Base-by-base conservation (phyloP, 768 basidiomycete genomes). In the Suillus hirtellus region DNA sequence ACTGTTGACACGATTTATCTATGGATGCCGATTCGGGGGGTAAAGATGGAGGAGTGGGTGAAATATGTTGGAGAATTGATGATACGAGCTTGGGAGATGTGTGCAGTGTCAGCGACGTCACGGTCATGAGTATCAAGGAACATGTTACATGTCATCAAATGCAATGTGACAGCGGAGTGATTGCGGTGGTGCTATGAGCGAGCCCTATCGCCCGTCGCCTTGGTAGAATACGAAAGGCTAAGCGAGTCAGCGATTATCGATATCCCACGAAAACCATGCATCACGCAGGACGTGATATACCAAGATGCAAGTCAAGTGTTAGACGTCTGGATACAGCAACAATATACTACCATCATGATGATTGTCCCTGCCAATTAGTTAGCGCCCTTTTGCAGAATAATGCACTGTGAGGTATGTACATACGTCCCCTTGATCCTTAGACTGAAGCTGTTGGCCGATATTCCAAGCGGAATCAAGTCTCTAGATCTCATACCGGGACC, bases 41-140 rank as follows among this genome's bases (percentile, higher is more conserved):
- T 15, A 40, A 37, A 56, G 21, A 15, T 55, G 37, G 55, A 24
- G 37, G 24, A 38, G 55, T 24, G 4, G 37, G 55, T 17, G 55
- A 24, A 24, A 56, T 17, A 10, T 56, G 37, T 38, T 56, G 54
- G 38, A 56, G 54, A 56, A 56, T 38, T 21, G 37, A 56, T 38
- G 21, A 21, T 38, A 56, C 15, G 21, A 56, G 55, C 55, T 56
- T 21, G 14, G 55, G 55, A 15, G 55, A n/a, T 24, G 24, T 56
- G 21, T 56, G 21, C 15, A 56, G 15, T 10, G 37, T 38, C 24
- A 37, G 37, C 8, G 21, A 9, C 37, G 17, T 31, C 21, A n/a
- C 8, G 15, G 21, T 24, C 14, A 24, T 38, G 9, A 31, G 12
- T 17, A 11, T 9, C 14, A 24, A 38, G 37, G n/a, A 21, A 31